Percentiles rank a stretch among this genome's conserved stretches.
Evolutionary conservation across 1,139 yeast genomes (phyloP).

Genomic region (Schwanniomyces etchellsii): DNA sequence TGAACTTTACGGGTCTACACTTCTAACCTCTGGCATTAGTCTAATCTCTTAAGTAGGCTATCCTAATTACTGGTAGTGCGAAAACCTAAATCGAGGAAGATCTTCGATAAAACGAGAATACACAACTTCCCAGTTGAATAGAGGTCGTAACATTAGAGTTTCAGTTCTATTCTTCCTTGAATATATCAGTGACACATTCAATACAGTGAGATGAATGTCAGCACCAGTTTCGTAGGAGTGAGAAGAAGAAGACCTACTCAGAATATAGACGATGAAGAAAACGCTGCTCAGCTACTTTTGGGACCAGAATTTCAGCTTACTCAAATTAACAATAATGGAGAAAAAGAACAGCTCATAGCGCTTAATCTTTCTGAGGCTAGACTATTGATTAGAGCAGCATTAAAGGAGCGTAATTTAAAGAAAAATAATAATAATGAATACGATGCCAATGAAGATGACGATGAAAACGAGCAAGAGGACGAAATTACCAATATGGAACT

Average conservation of each 20-base stretch:
- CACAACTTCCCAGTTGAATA: too few relatives aligned
- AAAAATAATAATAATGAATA: conserved; percentile 18
- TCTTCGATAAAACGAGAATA: too few relatives aligned
- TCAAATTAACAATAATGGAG: conserved; percentile 78
- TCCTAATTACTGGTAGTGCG: too few relatives aligned
- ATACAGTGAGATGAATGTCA: conserved; percentile 84
- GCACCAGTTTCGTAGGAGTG: conserved; percentile 84
- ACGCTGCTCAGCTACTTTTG: conserved; percentile 76
- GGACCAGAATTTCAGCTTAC: conserved; percentile 89
- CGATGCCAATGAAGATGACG: conserved; percentile 29
- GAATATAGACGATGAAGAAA: conserved; percentile 78
- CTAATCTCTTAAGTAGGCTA: too few relatives aligned
- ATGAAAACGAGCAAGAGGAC: conserved; percentile 49
- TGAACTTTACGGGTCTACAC: too few relatives aligned
- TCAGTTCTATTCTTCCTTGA: too few relatives aligned
- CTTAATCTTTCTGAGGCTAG: conserved; percentile 87
- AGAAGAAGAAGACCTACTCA: conserved; percentile 56
- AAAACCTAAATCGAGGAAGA: too few relatives aligned
- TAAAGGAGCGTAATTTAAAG: conserved; percentile 63
- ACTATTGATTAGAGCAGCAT: conserved; percentile 82
- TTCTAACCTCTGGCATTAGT: too few relatives aligned
- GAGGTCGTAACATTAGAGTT: too few relatives aligned
- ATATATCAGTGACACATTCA: too few relatives aligned
- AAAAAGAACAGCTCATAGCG: conserved; percentile 72
- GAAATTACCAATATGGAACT: conserved; percentile 65